Evolutionary conservation across 2,329 filamentous ascomycete genomes (phyloP).

Genomic region (Onygena corvina): DNA sequence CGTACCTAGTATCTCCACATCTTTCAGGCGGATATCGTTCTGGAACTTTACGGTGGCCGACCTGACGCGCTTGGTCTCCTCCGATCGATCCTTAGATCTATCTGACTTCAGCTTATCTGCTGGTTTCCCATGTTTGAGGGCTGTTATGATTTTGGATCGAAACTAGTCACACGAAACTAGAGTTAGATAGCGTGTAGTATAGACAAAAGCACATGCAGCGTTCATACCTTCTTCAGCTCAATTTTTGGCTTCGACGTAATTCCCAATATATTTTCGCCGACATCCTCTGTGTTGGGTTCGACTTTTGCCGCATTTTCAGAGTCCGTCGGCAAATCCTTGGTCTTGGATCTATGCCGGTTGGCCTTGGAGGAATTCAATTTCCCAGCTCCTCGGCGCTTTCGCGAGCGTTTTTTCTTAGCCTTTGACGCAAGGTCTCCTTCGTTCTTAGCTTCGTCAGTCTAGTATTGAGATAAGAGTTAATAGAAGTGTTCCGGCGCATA

Average conservation of each 20-base stretch:
- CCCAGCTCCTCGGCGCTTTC: no score
- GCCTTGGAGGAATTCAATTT: no score
- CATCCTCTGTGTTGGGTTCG: not conserved
- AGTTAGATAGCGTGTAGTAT: not conserved
- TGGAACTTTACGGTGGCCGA: not conserved
- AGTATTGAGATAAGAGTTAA: no score
- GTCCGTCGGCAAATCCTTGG: no score
- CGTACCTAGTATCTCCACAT: conserved; percentile 2
- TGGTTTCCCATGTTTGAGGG: not conserved
- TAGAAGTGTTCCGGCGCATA: no score
- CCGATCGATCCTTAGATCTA: not conserved
- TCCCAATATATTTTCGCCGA: not conserved
- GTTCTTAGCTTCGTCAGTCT: no score
- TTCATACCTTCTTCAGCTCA: not conserved
- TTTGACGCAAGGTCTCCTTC: no score
- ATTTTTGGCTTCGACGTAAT: not conserved
- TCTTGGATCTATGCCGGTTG: no score
- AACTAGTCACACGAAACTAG: not conserved
- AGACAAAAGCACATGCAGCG: no score
- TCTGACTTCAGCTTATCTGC: not conserved
- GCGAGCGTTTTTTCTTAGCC: no score
- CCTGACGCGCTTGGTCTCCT: not conserved
- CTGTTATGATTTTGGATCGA: conserved; percentile 1
- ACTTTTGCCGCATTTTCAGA: no score
- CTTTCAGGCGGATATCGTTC: not conserved